phyloP scores from a whole-genome alignment of 495 filamentous ascomycete species.

The Podospora conica region DNA sequence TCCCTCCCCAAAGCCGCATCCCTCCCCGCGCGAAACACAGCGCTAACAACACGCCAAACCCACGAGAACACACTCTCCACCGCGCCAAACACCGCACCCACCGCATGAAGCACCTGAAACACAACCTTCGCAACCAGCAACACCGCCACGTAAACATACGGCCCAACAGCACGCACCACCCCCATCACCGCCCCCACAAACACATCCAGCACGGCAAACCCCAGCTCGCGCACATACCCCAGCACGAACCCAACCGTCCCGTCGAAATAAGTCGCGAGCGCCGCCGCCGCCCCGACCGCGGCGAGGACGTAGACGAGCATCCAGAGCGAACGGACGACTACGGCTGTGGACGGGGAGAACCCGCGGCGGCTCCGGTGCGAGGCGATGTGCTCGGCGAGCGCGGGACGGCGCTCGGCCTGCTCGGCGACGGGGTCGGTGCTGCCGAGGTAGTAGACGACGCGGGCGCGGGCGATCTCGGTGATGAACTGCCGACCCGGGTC shows the following conservation, averaged over 20 bases:
- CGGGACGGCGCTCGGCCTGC: background rate
- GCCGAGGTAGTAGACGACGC: constrained; percentile 34
- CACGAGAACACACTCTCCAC: background rate
- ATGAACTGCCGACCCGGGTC: constrained; percentile 20
- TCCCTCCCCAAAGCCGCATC: background rate
- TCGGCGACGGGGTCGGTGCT: constrained; percentile 3
- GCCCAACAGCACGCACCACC: too few relatives aligned
- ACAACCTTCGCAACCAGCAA: background rate
- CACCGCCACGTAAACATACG: background rate
- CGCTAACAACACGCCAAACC: background rate
- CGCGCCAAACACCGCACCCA: background rate
- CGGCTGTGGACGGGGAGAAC: background rate
- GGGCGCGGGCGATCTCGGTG: constrained; percentile 19
- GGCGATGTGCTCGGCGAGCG: background rate
- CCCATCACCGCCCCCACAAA: too few relatives aligned
- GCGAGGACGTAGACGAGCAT: too few relatives aligned
- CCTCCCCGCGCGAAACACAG: background rate
- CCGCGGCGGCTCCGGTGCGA: background rate
- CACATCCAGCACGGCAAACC: too few relatives aligned
- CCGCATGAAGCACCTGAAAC: background rate
- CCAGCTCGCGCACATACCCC: too few relatives aligned
- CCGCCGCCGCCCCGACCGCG: too few relatives aligned
- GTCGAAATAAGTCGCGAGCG: too few relatives aligned
- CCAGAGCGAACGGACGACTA: too few relatives aligned
- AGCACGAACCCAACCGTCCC: too few relatives aligned